Conservation (phyloP, 208 protist species). For the Wallacemonas sp. region DNA sequence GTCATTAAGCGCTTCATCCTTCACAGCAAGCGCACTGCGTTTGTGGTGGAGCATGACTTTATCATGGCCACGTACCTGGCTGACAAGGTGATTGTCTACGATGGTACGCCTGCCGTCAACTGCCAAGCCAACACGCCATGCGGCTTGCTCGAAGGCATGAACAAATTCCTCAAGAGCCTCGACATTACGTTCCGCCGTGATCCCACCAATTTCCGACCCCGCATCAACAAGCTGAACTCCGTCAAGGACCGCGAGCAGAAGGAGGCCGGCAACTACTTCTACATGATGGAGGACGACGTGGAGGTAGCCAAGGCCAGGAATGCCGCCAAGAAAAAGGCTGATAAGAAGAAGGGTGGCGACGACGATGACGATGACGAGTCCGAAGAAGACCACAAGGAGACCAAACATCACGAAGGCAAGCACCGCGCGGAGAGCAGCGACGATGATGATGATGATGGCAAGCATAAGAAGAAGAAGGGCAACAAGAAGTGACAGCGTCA, state of each 20-base stretch:
- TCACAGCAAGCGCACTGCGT: conserved; percentile 98
- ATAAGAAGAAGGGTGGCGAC: conserved; percentile 28
- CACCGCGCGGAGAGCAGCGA: conserved; percentile 12
- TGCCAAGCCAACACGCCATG: conserved; percentile 93
- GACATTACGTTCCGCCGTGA: conserved; percentile 99
- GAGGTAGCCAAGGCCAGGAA: conserved; percentile 33
- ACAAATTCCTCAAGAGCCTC: conserved; percentile 97
- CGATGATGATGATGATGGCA: conserved; percentile 16
- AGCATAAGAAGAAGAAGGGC: conserved; percentile 33
- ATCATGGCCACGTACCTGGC: conserved; percentile 99
- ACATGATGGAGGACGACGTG: conserved; percentile 79
- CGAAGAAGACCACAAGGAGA: conserved; percentile 87
- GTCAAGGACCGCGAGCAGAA: conserved; percentile 99
- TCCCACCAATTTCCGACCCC: conserved; percentile 98
- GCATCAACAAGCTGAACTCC: conserved; percentile 99
- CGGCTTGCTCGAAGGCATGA: conserved; percentile 93
- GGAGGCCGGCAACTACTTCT: conserved; percentile 98
- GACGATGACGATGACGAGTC: conserved; percentile 89
- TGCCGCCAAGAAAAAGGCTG: conserved; percentile 24
- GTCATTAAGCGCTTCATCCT: conserved; percentile 99
- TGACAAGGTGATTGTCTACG: conserved; percentile 99
- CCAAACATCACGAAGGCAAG: neutral
- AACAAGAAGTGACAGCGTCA: conserved; percentile 42
- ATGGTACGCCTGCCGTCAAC: conserved; percentile 95
- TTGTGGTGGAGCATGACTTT: conserved; percentile 99